A percentile compares a stretch with the other conserved stretches of the same genome.
phyloP scores from a whole-genome alignment of 2,329 filamentous ascomycete species.

The Exophiala calicioides region DNA sequence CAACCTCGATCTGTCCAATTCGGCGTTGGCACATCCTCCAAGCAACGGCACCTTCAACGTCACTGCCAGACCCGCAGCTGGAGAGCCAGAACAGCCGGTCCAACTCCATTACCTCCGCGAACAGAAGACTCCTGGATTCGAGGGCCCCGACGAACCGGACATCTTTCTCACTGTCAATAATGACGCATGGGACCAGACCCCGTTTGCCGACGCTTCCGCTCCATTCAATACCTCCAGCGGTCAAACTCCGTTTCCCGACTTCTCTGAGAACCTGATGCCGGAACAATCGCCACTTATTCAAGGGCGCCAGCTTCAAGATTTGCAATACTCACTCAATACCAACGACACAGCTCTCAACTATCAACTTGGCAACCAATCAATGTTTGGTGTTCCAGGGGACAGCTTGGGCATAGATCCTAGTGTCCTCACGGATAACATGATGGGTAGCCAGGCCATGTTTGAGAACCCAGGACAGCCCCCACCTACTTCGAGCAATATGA shows the following conservation, averaged over 20 bases:
- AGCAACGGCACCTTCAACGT: slow-evolving; percentile 13
- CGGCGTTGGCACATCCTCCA: slow-evolving; percentile 13
- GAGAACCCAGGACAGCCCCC: slow-evolving; percentile 3
- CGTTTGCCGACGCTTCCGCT: not conserved
- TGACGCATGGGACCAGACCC: slow-evolving; percentile 2
- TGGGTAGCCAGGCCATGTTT: slow-evolving; percentile 14
- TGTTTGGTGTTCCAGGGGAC: slow-evolving; percentile 5
- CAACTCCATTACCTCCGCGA: slow-evolving; percentile 14
- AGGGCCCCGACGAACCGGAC: not conserved
- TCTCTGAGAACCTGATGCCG: slow-evolving; percentile 6
- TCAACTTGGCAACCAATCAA: slow-evolving; percentile 6
- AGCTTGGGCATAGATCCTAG: slow-evolving; percentile 4
- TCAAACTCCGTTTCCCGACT: slow-evolving; percentile 8
- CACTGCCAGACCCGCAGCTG: slow-evolving; percentile 5
- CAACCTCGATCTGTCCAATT: slow-evolving; percentile 17
- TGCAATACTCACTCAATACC: slow-evolving; percentile 8
- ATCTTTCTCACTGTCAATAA: slow-evolving; percentile 13
- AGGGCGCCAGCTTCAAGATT: not conserved
- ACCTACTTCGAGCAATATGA: slow-evolving; percentile 3
- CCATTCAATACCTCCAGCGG: slow-evolving; percentile 7
- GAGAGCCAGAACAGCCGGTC: slow-evolving; percentile 7
- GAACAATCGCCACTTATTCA: not conserved
- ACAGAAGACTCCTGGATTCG: slow-evolving; percentile 6
- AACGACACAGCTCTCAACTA: slow-evolving; percentile 8
- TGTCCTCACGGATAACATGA: slow-evolving; percentile 10